A percentile compares a stretch with the other conserved stretches of the same genome.
Evolutionary conservation across 495 filamentous ascomycete species (phyloP).

Genomic region (Aspergillus cristatus): DNA sequence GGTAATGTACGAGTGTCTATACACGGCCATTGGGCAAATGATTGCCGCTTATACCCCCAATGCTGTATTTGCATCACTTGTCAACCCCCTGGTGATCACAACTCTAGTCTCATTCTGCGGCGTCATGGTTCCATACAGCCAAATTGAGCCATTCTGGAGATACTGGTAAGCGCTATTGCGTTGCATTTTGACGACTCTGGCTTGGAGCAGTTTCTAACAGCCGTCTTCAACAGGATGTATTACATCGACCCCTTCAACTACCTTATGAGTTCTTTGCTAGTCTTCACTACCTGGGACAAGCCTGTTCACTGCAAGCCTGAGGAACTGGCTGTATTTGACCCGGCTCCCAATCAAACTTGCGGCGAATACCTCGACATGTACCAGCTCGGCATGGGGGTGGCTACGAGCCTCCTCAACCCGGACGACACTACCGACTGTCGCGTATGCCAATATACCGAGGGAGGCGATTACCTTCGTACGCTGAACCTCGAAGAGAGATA

Average conservation of each 20-base stretch:
- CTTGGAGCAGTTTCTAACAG: no score
- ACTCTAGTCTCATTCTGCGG: constrained; percentile 51
- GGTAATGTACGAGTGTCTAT: constrained; percentile 45
- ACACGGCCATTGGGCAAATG: constrained; percentile 54
- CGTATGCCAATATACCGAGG: constrained; percentile 46
- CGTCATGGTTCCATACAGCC: constrained; percentile 29
- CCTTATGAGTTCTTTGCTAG: constrained; percentile 50
- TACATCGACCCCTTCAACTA: constrained; percentile 65
- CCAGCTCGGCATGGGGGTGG: constrained; percentile 36
- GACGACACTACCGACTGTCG: constrained; percentile 43
- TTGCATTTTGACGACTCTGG: constrained; percentile 32
- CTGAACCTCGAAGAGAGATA: constrained; percentile 34
- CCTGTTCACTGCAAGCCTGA: constrained; percentile 44
- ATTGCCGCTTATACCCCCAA: constrained; percentile 50
- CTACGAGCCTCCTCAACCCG: constrained; percentile 43
- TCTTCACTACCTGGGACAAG: constrained; percentile 46
- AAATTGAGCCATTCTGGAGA: constrained; percentile 50
- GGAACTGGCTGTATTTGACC: constrained; percentile 49
- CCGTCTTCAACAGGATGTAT: no score
- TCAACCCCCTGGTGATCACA: constrained; percentile 48
- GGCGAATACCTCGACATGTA: constrained; percentile 47
- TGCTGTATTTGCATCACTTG: constrained; percentile 45
- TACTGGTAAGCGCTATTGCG: constrained; percentile 42
- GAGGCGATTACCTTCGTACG: constrained; percentile 28
- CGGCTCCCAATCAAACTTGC: constrained; percentile 40